Evolutionary conservation across 2,329 filamentous ascomycete genomes (phyloP).

Genomic region (Pezicula carpinea): DNA sequence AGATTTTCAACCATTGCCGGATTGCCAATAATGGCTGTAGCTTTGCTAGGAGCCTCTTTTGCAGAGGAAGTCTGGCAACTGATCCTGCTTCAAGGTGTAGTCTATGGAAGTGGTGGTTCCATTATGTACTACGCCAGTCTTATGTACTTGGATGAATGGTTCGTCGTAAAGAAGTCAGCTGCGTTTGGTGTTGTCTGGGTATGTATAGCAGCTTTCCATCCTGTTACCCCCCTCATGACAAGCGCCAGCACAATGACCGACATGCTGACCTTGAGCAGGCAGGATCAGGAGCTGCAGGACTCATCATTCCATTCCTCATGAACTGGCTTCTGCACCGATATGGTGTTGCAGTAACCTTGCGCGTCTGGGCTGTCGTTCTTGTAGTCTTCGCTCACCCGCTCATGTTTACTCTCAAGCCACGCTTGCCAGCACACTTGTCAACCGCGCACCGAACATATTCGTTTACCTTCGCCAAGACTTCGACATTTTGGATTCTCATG

Average conservation of each 20-base stretch:
- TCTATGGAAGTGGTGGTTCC: conserved; percentile 35
- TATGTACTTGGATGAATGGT: conserved; percentile 40
- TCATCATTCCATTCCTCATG: conserved; percentile 28
- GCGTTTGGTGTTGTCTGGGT: conserved; percentile 43
- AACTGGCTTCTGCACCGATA: conserved; percentile 35
- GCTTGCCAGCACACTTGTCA: conserved; percentile 10
- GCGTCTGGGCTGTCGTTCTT: conserved; percentile 32
- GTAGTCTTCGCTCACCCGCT: conserved; percentile 34
- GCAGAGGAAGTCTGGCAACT: conserved; percentile 34
- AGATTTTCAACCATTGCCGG: conserved; percentile 23
- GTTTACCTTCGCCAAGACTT: conserved; percentile 35
- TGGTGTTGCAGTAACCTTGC: conserved; percentile 34
- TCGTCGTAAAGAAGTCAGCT: conserved; percentile 38
- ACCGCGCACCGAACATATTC: neutral
- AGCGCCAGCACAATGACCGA: neutral
- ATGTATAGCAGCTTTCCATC: neutral
- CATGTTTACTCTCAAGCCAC: conserved; percentile 11
- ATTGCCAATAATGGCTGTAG: conserved; percentile 29
- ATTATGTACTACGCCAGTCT: conserved; percentile 33
- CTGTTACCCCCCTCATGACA: neutral
- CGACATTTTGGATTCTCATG: conserved; percentile 43
- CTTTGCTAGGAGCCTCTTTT: conserved; percentile 34
- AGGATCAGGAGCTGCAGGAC: conserved; percentile 1
- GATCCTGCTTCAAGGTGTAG: conserved; percentile 38
- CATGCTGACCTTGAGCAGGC: conserved; percentile 15